Base-by-base conservation (phyloP, 169 alveolate species). In the Plasmodium knowlesi region DNA sequence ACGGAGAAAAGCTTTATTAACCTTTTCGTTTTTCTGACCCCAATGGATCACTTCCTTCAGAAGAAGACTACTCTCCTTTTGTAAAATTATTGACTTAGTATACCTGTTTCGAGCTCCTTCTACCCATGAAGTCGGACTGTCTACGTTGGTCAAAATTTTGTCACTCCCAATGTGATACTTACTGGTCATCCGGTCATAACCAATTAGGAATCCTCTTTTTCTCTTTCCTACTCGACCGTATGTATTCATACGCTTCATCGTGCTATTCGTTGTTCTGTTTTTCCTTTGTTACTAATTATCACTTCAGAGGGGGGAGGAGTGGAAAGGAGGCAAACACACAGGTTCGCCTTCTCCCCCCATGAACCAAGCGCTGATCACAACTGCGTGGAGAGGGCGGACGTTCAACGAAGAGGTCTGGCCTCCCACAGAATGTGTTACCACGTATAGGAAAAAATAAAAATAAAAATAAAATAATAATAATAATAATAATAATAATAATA, bases 51-150 rank as follows among this genome's bases (percentile, higher is more conserved):
- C 19, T 1, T 53, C 30, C 53, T 67, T 76, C 28, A 90, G 54
- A 5, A 90, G 53, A 32, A 32, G 8, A 28, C 81, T 25, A 39
- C 94, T 80, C 30, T 22, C 78, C 73, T 80, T 90, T 34, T 90
- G 94, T 8, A 46, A 80, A 61, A 37, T 14, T 3, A 90, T 41
- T 5, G 94, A 90, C 43, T 90, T 90, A 14, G 73, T 8, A 34
- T 43, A 90, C 53, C 50, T 67, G 72, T 50, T 41, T 90, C 83
- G 82, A 74, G 28, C 34, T 53, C n/a, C 25, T 22, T 41, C 41
- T 53, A n/a, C 71, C 37, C 25, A 61, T 12, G 72, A 25, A 5
- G 53, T 30, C n/a, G 5, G 28, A 2, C 53, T 25, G 34, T 34
- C 5, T 43, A 73, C 1, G 14, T 25, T 8, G 53, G 5, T 43